These are phyloP conservation scores for Pichia sp. DNA, from an alignment of 1,139 yeast genomes.

Conservation along the genomic window DNA sequence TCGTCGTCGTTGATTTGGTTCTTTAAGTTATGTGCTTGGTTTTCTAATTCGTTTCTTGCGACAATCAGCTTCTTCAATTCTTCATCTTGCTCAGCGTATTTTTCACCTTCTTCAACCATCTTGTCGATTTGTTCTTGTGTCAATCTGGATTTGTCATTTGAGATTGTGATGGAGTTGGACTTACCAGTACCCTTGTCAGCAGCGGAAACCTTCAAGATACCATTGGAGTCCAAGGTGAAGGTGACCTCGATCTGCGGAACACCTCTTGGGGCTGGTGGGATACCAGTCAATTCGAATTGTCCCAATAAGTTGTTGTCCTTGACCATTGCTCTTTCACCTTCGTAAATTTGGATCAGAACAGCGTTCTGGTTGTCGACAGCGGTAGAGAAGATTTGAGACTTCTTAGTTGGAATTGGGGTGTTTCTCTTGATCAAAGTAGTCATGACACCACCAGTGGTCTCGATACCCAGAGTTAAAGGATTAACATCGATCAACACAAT, in stretches of 20 bases:
- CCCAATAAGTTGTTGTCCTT: constrained; percentile 94
- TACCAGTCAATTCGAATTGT: constrained; percentile 91
- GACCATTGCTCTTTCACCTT: constrained; percentile 96
- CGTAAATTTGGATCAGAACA: constrained; percentile 91
- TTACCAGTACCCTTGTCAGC: constrained; percentile 96
- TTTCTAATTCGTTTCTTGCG: constrained; percentile 82
- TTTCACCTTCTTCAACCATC: constrained; percentile 64
- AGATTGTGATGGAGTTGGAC: constrained; percentile 88
- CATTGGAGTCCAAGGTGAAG: constrained; percentile 90
- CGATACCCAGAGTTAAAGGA: constrained; percentile 93
- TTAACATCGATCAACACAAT: constrained; percentile 85
- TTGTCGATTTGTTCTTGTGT: constrained; percentile 63
- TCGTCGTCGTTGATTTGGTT: constrained; percentile 38
- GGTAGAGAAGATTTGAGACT: constrained; percentile 94
- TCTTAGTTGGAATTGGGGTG: constrained; percentile 94
- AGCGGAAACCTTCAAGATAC: constrained; percentile 91
- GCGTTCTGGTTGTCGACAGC: constrained; percentile 97
- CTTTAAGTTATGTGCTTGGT: constrained; percentile 80
- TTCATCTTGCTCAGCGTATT: constrained; percentile 58
- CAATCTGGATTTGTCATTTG: constrained; percentile 96
- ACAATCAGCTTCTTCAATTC: constrained; percentile 53
- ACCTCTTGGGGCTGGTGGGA: constrained; percentile 98
- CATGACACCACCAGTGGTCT: constrained; percentile 98
- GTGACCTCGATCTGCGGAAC: constrained; percentile 96
- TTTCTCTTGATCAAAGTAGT: constrained; percentile 95